Evolutionary conservation across 257 asterid genomes (phyloP), one percentile per base, ranked within the genome.

Genomic region (Solanum pinnatisectum): DNA sequence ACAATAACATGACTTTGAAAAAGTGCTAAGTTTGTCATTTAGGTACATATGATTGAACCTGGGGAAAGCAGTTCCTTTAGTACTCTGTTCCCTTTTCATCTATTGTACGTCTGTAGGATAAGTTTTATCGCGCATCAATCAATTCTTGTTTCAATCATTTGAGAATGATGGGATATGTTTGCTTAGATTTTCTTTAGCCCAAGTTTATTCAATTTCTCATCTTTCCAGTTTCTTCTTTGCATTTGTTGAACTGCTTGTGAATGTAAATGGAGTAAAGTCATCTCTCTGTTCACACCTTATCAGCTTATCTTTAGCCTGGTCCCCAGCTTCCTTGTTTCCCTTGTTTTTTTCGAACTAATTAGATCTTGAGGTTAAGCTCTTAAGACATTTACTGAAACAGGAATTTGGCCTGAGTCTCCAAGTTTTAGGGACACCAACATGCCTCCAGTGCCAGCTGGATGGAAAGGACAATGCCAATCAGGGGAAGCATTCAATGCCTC

Each of bases 391-490:
- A 87, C 11, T 83, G 59, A 71, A 83, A 72, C 94, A 97, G 98
- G 99, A 87, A 92, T 97, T 89, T 97, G 99, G 99, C 99, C 99
- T 1, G 98, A 97, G 90, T 93, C 98, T 36, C 96, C 95, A 81
- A 95, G 99, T 92, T 97, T 96, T 89, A 92, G 90, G 72, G 98
- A 97, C 71, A 91, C 82, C n/a, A 91, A 88, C 89, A 94, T 96
- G 99, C 98, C 98, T 85, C 98, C 96, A 32, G 94, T 94, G 87
- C 98, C 99, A 25, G 84, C 90, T 90, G 95, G 96, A 87, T 97
- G 98, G 98, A 97, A 91, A 88, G 99, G 99, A 84, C 85, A 87
- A 76, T 97, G 98, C 91, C 98, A 96, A 90, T 84, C 94, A 25
- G 99, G 99, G 70, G 98, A 97, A 87, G 97, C 94, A 85, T 96